phyloP scores from a whole-genome alignment of 345 rosid genomes.

The Linum trigynum region DNA sequence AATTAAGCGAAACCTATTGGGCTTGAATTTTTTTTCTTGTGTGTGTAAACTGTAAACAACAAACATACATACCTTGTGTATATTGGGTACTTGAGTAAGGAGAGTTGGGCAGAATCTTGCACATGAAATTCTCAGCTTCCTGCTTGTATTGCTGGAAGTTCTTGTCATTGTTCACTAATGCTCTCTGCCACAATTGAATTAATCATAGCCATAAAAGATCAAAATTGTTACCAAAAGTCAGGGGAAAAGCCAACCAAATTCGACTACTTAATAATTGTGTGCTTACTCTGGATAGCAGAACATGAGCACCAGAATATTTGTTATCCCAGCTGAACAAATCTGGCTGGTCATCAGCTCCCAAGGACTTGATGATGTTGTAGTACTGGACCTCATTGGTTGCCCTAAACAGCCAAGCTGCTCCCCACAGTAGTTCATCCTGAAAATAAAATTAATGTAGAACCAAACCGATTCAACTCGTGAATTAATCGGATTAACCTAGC shows the following conservation, averaged over 20 bases:
- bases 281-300: constrained; percentile 63
- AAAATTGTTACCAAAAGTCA: neutral
- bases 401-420: constrained; percentile 67
- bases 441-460: neutral
- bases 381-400: constrained; percentile 64
- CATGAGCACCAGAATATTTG: constrained; percentile 79
- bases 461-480: too few species aligned
- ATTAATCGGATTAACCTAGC: too few species aligned
- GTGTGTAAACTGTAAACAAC: too few species aligned
- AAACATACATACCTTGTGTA: constrained; percentile 52
- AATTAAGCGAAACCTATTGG: too few species aligned
- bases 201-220: neutral
- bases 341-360: constrained; percentile 68
- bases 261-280: neutral
- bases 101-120: constrained; percentile 70
- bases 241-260: neutral
- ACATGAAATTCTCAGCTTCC: constrained; percentile 76
- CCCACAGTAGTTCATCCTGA: constrained; percentile 88
- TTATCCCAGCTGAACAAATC: constrained; percentile 95
- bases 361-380: constrained; percentile 47
- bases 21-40: too few species aligned
- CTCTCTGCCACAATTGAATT: constrained; percentile 33
- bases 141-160: constrained; percentile 53
- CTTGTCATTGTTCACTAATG: constrained; percentile 44
- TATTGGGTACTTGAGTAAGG: constrained; percentile 69